Base-by-base conservation (phyloP, 805 yeast species). In the Schwanniomyces vanrijiae region DNA sequence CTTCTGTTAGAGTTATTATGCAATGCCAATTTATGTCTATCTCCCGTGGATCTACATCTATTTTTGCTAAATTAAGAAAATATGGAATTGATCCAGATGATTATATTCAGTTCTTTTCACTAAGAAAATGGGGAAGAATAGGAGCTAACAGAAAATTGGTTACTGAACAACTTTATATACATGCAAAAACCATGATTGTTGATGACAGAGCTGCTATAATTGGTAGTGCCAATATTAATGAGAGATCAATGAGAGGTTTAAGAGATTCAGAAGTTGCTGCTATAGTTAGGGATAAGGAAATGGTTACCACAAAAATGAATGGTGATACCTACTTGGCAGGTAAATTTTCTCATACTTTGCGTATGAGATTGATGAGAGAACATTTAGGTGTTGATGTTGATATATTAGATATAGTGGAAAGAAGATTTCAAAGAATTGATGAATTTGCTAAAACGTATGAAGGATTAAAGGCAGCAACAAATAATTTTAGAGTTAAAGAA, bases 141-240 rank as follows among this genome's bases (percentile, higher is more conserved):
- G 97, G 98, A 1, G 84, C 84, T 1, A 72, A 80, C 44, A 77
- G 85, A 47, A 80, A 79, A 20, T 62, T 94, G 39, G 90, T 86
- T 2, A 89, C 96, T 2, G 99, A 94, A 58, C 97, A 91, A 61
- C 75, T 94, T 38, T 94, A 94, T 61, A 86, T 94, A 29, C 99
- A 94, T 65, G 96, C 96, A 0, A 94, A 94, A 62, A 80, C 86
- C 7, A 78, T 94, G 83, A 78, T 94, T 56, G 97, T 86, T 9
- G 99, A 94, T 68, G 99, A 94, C 60, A 77, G 96, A 42, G 81
- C 85, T 40, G 97, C 96, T 4, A 86, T 94, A 38, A 91, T 94
- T 59, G 99, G 99, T 2, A 89, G 97, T 59, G 99, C 99, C 0
- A 94, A 94, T 60, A 89, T 94, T 50, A 94, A 94, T 61, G 99